Percentiles rank a stretch among this genome's conserved stretches.
Evolutionary conservation across 2,329 filamentous ascomycete genomes (phyloP).

Genomic region (Rosellinia necatrix): DNA sequence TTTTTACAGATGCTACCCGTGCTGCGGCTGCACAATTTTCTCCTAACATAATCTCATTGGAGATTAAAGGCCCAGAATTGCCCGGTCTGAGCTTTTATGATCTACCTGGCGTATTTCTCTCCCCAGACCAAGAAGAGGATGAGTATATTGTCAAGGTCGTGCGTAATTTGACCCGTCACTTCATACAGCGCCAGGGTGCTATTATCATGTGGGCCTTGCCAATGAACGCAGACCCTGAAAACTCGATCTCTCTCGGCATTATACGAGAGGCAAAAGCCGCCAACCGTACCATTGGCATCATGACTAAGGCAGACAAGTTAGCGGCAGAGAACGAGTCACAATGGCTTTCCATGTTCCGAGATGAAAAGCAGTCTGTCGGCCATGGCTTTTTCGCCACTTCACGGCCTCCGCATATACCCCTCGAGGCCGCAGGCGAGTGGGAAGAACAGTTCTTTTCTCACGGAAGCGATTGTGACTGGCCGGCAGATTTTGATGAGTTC

Average conservation of each 20-base stretch:
- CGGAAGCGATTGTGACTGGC: constrained; percentile 51
- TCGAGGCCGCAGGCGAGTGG: constrained; percentile 57
- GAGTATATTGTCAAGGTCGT: constrained; percentile 74
- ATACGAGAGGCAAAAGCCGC: constrained; percentile 63
- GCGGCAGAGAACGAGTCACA: constrained; percentile 55
- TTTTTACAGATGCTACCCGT: constrained; percentile 41
- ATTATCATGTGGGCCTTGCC: constrained; percentile 78
- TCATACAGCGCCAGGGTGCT: constrained; percentile 70
- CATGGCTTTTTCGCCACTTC: constrained; percentile 83
- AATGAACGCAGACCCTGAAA: constrained; percentile 79
- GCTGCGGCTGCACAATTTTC: constrained; percentile 26
- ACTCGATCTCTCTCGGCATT: constrained; percentile 70
- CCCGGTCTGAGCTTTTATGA: constrained; percentile 84
- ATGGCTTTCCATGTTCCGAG: constrained; percentile 67
- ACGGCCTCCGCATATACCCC: constrained; percentile 59
- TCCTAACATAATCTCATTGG: constrained; percentile 77
- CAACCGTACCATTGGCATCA: constrained; percentile 69
- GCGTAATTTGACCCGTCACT: constrained; percentile 69
- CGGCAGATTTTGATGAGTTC: constrained; percentile 52
- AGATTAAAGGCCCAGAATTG: constrained; percentile 73
- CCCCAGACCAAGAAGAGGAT: constrained; percentile 66
- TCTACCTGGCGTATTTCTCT: constrained; percentile 80
- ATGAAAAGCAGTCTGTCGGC: constrained; percentile 64
- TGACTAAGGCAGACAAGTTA: constrained; percentile 83
- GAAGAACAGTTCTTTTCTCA: constrained; percentile 58